A percentile compares a stretch with the other conserved stretches of the same genome.
phyloP scores from a whole-genome alignment of 139 green algal species.

The Haematococcus sp. region DNA sequence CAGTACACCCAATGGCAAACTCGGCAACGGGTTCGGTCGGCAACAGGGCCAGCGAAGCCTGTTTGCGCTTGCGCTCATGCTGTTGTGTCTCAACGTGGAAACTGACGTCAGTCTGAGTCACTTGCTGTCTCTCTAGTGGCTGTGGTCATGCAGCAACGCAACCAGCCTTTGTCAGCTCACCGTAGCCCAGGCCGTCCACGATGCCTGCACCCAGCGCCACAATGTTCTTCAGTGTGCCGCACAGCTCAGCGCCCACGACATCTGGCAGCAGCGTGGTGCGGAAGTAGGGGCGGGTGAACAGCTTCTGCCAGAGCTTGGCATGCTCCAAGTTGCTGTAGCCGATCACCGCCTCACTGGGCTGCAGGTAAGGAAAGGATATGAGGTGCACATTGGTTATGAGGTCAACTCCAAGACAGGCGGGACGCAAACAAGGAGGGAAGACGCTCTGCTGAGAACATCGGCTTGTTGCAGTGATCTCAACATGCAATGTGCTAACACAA shows the following conservation, averaged over 20 bases:
- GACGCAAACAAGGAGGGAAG: no score
- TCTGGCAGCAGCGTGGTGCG: conserved; percentile 54
- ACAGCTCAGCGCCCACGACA: conserved; percentile 56
- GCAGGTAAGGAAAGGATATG: conserved; percentile 6
- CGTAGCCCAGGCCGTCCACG: conserved; percentile 63
- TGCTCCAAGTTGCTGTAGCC: conserved; percentile 54
- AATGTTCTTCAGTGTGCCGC: conserved; percentile 82
- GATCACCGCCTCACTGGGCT: conserved; percentile 75
- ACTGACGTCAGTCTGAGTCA: no score
- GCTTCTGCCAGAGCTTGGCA: conserved; percentile 50
- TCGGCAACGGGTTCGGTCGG: no score
- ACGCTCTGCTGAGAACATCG: not conserved
- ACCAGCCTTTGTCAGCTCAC: conserved; percentile 7
- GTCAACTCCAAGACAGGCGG: no score
- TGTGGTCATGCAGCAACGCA: no score
- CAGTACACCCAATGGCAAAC: no score
- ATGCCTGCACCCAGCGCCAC: conserved; percentile 74
- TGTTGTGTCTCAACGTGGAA: no score
- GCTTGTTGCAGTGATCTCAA: no score
- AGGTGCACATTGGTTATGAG: not conserved
- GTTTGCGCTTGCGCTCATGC: not conserved
- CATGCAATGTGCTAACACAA: not conserved
- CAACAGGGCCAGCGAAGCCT: not conserved
- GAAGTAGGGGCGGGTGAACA: conserved; percentile 69
- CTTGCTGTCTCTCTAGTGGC: no score